Percentiles rank a stretch among this genome's conserved stretches.
Evolutionary conservation across 352 stramenopile genomes (phyloP).

Genomic region (Globisporangium perplexum): DNA sequence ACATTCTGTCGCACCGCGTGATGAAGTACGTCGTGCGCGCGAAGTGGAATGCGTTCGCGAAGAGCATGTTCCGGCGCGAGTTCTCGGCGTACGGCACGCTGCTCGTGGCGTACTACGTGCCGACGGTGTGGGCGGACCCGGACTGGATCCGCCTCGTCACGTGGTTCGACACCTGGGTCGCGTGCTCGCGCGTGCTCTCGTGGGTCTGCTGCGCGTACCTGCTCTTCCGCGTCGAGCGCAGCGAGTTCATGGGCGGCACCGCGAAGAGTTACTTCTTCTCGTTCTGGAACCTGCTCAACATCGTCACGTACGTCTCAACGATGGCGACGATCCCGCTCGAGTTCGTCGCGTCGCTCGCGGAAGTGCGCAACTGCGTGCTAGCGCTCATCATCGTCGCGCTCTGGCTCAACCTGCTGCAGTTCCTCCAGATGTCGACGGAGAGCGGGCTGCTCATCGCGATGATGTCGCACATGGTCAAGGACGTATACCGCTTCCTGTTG

Average conservation of each 20-base stretch:
- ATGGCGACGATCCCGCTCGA: conserved; percentile 50
- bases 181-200: conserved; percentile 26
- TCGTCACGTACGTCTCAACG: conserved; percentile 36
- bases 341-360: conserved; percentile 21
- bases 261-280: conserved; percentile 43
- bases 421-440: conserved; percentile 53
- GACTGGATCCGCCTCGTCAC: conserved; percentile 38
- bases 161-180: conserved; percentile 40
- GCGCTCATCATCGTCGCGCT: conserved; percentile 55
- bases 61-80: conserved; percentile 41
- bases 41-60: conserved; percentile 63
- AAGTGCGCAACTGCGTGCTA: conserved; percentile 40
- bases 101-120: conserved; percentile 47
- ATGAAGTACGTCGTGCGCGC: conserved; percentile 42
- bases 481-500: conserved; percentile 63
- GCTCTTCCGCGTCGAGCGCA: conserved; percentile 40
- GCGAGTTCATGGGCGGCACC: conserved; percentile 37
- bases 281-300: conserved; percentile 59
- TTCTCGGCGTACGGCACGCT: conserved; percentile 42
- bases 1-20: conserved; percentile 48
- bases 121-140: conserved; percentile 47
- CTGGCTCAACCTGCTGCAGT: conserved; percentile 67
- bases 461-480: conserved; percentile 70
- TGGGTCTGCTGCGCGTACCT: conserved; percentile 53
- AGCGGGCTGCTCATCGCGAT: conserved; percentile 67